Conservation (phyloP, 257 asterid species). For the Petunia axillaris region DNA sequence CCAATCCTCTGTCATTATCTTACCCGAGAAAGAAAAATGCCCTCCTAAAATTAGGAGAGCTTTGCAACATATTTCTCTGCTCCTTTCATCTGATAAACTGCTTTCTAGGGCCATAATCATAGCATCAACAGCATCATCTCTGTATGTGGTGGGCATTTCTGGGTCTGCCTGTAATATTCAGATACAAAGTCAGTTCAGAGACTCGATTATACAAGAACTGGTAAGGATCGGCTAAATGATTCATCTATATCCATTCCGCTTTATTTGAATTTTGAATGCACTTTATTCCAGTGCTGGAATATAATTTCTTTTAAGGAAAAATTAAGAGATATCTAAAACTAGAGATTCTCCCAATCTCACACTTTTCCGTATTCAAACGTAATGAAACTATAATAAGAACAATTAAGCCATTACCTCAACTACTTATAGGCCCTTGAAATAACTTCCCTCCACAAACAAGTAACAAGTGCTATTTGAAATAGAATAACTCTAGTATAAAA, state of each 20-base stretch:
- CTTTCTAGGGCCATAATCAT: constrained; percentile 53
- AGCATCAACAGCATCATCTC: constrained; percentile 72
- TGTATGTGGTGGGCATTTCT: constrained; percentile 34
- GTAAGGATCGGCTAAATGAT: neutral
- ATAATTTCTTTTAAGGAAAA: neutral
- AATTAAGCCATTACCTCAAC: neutral
- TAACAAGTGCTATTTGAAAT: no score
- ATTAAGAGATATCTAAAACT: neutral
- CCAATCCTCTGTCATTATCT: constrained; percentile 93
- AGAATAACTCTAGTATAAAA: no score
- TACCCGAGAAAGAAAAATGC: constrained; percentile 68
- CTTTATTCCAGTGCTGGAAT: neutral
- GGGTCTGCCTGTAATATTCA: constrained; percentile 55
- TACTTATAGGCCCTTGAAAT: no score
- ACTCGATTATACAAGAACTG: neutral
- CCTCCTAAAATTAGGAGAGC: constrained; percentile 81
- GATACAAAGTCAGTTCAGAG: neutral
- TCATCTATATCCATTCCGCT: neutral
- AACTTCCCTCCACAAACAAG: no score
- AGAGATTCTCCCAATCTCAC: neutral
- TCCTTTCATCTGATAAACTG: constrained; percentile 53
- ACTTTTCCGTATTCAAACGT: neutral
- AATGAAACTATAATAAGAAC: neutral
- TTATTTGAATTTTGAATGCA: neutral
- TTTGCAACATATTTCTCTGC: constrained; percentile 56